Evolutionary conservation across 441 rosid species (phyloP), one percentile per base, ranked within the genome.

Genomic region (Pelargonium cotyledonis): DNA sequence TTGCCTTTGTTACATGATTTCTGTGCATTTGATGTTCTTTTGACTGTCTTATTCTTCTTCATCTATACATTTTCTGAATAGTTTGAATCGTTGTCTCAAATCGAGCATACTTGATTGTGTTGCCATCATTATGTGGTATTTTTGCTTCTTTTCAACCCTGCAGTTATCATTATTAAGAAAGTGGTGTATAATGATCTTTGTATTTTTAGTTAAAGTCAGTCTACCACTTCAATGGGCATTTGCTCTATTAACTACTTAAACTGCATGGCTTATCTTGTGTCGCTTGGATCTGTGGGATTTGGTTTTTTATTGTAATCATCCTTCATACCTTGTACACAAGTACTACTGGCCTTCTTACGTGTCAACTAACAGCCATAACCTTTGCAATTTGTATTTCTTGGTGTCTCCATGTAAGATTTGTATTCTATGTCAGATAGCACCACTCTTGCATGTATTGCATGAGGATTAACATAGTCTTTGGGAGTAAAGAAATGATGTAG

Each of bases 1-100:
- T 70, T 63, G 61, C 64, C 72, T 79, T 63, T 38, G 6, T 14
- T 68, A 62, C 57, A 8, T 66, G 35, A 57, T 75, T 53, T 65
- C 15, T 49, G 16, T 38, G 21, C 66, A 64, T 67, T 57, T 53
- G 68, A 40, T 53, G 31, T 14, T 65, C 11, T 72, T 29, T 65
- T 26, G 6, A 40, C 60, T 40, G 19, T 68, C 21, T 11, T 68
- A 43, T 47, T 64, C 49, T 63, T 57, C 44, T 41, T 9, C 61
- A 21, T 15, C 19, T 40, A 46, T 53, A 29, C 70, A 12, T 15
- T 38, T 19, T 7, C 8, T 57, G 62, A 57, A 57, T 57, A 57
- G 12, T 19, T 57, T 57, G 62, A 57, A 57, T 57, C 19, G 12
- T 19, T 57, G 29, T 57, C 29, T 57, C 62, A 57, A 2, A 8